Base-by-base conservation (phyloP, 257 asterid species). In the Buddleja alternifolia region DNA sequence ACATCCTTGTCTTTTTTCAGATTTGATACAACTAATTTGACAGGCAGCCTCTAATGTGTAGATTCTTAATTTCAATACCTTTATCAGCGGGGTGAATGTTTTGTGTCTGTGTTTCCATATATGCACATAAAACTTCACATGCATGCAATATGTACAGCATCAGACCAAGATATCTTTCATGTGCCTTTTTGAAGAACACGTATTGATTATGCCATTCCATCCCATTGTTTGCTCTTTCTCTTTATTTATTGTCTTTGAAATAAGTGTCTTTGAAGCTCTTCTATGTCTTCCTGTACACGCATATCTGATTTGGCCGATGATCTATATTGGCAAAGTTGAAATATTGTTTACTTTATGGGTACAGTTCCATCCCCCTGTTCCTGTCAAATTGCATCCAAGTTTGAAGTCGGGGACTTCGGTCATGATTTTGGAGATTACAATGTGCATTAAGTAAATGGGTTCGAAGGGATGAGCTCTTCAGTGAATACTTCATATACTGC, bases 381-480 rank as follows among this genome's bases (percentile, higher is more conserved):
- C 24, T 24, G 23, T 39, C 19, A 47, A 52, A 60, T 36, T 42
- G 34, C 20, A 14, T 8, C 41, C 21, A 23, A 37, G 40, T 48
- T 24, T 55, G 25, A 56, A n/a, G 57, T 58, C 47, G 9, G 23
- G 51, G 41, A 48, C 10, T 10, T n/a, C n/a, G 45, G 29, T 24
- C 41, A 59, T 34, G 55, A 20, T 42, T 57, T 77, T 46, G 61
- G 51, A 15, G 29, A 39, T 55, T 57, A 7, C 3, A 12, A 17
- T 42, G 39, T 15, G 58, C 40, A 17, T 40, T 2, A 24, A 37
- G 42, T 34, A 15, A 19, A 19, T 39, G 62, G 50, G n/a, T 36
- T 7, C 24, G 47, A 55, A 71, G 44, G 62, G 71, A 29, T 23
- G 24, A 50, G 44, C 67, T 48, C 50, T 61, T 62, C 25, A 15